A percentile compares a stretch with the other conserved stretches of the same genome.
These are phyloP conservation scores for Coemansia javaensis DNA, from an alignment of 192 early-diverging fungal species.

Conservation along the genomic window DNA sequence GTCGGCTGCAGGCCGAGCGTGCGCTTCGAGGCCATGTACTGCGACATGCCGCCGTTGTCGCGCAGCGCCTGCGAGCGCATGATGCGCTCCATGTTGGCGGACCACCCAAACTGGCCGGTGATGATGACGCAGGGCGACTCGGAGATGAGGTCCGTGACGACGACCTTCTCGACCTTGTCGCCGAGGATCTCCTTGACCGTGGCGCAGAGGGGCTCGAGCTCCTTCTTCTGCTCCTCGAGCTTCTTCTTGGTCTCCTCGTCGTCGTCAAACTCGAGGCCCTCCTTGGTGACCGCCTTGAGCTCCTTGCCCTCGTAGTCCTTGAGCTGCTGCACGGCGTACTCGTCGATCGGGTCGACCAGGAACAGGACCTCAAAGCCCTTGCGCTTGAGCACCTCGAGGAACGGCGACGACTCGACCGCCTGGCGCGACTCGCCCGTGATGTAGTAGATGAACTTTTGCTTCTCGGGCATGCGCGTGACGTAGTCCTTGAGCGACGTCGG, in stretches of 20 bases:
- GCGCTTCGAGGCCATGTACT: slow-evolving; percentile 99
- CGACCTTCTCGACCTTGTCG: slow-evolving; percentile 95
- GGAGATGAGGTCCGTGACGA: slow-evolving; percentile 91
- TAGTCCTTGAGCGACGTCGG: slow-evolving; percentile 99
- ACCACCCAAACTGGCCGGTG: slow-evolving; percentile 99
- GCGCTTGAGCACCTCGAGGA: slow-evolving; percentile 98
- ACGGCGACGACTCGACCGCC: slow-evolving; percentile 95
- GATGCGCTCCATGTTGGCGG: slow-evolving; percentile 99
- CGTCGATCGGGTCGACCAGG: slow-evolving; percentile 99
- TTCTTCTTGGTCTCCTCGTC: slow-evolving; percentile 97
- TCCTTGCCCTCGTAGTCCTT: slow-evolving; percentile 99
- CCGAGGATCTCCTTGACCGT: slow-evolving; percentile 97
- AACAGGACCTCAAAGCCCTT: slow-evolving; percentile 98
- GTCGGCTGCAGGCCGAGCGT: slow-evolving; percentile 97
- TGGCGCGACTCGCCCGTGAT: slow-evolving; percentile 95
- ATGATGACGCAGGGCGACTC: slow-evolving; percentile 98
- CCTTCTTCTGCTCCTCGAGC: slow-evolving; percentile 90
- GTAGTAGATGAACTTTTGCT: slow-evolving; percentile 99
- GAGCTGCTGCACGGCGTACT: slow-evolving; percentile 97
- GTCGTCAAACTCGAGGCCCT: slow-evolving; percentile 98
- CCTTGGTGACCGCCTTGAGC: slow-evolving; percentile 97
- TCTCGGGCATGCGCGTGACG: slow-evolving; percentile 99
- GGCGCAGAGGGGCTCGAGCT: slow-evolving; percentile 88
- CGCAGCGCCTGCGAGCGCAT: slow-evolving; percentile 99
- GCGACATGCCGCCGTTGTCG: slow-evolving; percentile 94